phyloP scores from a whole-genome alignment of 441 rosid species.

The Gossypium davidsonii region DNA sequence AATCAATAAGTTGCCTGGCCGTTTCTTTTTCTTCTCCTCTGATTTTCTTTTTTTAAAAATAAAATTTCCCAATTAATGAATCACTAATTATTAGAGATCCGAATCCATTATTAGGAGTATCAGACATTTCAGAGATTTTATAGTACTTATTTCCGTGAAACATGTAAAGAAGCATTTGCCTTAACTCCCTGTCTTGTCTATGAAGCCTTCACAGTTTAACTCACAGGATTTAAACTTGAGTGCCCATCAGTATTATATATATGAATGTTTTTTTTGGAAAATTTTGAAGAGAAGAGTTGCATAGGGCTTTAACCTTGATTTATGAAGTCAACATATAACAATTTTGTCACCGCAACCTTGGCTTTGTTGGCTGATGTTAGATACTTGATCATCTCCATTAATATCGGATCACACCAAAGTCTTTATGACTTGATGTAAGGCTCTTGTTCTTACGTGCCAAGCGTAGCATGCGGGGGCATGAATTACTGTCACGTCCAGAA shows the following conservation, averaged over 20 bases:
- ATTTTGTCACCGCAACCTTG: too few species aligned
- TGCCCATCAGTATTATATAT: too few species aligned
- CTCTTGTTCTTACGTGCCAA: not conserved
- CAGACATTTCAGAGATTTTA: not conserved
- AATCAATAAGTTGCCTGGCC: not conserved
- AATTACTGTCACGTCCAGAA: not conserved
- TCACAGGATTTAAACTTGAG: too few species aligned
- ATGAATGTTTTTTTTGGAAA: too few species aligned
- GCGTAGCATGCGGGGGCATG: not conserved
- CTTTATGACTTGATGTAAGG: not conserved
- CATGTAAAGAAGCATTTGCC: not conserved
- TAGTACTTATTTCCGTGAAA: not conserved
- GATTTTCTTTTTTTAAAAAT: too few species aligned
- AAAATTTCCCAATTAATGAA: not conserved
- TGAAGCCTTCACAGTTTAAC: too few species aligned
- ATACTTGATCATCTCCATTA: too few species aligned
- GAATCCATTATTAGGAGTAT: not conserved
- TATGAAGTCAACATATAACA: too few species aligned
- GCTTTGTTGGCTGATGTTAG: too few species aligned
- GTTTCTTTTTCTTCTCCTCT: too few species aligned
- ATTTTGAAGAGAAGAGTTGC: too few species aligned
- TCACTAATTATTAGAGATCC: not conserved
- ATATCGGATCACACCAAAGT: not conserved
- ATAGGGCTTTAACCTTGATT: too few species aligned
- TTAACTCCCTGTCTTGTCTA: not conserved